Evolutionary conservation across 2,329 filamentous ascomycete species (phyloP).

Genomic region (Hypoxylon sp.): DNA sequence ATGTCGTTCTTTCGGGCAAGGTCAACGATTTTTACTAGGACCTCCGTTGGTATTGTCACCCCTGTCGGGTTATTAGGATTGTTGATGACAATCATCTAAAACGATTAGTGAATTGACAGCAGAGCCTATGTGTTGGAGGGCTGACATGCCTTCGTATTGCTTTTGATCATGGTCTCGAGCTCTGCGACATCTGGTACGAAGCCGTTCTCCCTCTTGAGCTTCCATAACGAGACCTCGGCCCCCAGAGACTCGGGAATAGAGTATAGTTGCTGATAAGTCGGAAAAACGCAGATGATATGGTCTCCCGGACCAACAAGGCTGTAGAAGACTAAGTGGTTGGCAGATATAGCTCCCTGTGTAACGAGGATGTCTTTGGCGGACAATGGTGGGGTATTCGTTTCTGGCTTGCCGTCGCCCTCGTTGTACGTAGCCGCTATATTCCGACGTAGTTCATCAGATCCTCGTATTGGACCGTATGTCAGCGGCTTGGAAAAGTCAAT

Average conservation of each 20-base stretch:
- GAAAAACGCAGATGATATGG: conserved; percentile 88
- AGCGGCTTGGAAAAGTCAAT: conserved; percentile 71
- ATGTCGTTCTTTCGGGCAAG: conserved; percentile 75
- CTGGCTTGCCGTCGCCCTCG: conserved; percentile 55
- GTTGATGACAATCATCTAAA: conserved; percentile 69
- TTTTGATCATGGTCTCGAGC: conserved; percentile 74
- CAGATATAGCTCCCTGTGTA: conserved; percentile 84
- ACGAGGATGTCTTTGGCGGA: conserved; percentile 76
- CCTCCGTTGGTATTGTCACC: conserved; percentile 73
- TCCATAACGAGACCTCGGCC: conserved; percentile 84
- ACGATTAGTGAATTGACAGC: background rate
- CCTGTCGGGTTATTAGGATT: conserved; percentile 90
- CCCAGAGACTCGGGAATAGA: conserved; percentile 80
- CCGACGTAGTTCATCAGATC: conserved; percentile 73
- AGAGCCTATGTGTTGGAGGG: too few relatives aligned
- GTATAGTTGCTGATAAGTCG: conserved; percentile 90
- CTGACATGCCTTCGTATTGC: conserved; percentile 77
- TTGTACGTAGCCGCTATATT: conserved; percentile 76
- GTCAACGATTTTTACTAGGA: conserved; percentile 73
- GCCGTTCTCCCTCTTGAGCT: conserved; percentile 72
- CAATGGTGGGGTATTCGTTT: conserved; percentile 34
- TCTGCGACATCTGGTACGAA: conserved; percentile 78
- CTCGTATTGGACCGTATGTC: conserved; percentile 81
- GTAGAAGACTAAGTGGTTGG: conserved; percentile 87
- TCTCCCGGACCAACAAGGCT: conserved; percentile 79